Evolutionary conservation across 345 rosid species (phyloP).

Genomic region (Salix dunnii): DNA sequence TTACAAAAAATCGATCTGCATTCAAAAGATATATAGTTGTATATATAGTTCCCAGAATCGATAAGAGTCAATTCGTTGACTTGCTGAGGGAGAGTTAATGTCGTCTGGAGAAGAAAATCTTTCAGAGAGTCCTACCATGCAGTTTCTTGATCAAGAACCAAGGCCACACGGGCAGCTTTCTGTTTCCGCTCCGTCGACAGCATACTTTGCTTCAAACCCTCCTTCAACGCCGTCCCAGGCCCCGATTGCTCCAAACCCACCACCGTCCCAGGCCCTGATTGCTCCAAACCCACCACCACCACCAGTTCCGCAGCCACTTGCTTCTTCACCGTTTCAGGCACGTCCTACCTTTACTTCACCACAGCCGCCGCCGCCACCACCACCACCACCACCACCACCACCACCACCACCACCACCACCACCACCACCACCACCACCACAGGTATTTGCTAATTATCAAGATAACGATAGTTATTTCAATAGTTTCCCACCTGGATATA

Average conservation of each 20-base stretch:
- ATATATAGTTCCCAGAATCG: no score
- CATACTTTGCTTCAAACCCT: not conserved
- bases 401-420: not conserved
- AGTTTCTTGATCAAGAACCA: not conserved
- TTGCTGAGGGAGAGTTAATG: no score
- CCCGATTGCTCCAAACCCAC: not conserved
- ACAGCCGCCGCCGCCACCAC: no score
- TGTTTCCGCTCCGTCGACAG: not conserved
- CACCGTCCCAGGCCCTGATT: not conserved
- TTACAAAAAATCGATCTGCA: no score
- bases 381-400: not conserved
- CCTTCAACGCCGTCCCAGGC: not conserved
- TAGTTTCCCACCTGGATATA: constrained; percentile 7
- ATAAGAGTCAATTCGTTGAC: no score
- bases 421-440: not conserved
- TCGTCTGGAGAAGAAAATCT: no score
- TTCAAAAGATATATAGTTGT: no score
- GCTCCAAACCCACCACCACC: not conserved
- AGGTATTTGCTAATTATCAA: not conserved
- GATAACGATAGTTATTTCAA: not conserved
- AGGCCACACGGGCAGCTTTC: not conserved
- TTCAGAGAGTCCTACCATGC: not conserved
- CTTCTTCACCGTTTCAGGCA: not conserved
- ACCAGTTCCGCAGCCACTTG: not conserved
- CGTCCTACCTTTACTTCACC: not conserved